Evolutionary conservation across 148 eudicot genomes (phyloP).

Genomic region (Limonium bicolor): DNA sequence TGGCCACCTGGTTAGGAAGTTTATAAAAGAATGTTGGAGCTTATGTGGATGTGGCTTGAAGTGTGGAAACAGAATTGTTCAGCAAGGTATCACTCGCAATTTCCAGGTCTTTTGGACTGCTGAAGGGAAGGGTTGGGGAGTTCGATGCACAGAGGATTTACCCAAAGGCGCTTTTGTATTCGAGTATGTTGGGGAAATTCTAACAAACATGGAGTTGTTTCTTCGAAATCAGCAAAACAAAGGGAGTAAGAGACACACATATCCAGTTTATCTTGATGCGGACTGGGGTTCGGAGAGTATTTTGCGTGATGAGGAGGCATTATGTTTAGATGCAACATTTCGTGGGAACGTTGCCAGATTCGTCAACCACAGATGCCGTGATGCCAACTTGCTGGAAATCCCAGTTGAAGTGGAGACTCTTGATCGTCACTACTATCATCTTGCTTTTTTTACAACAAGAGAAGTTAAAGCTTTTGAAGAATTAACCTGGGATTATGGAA

Average conservation of each 20-base stretch:
- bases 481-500: slow-evolving; percentile 53
- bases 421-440: slow-evolving; percentile 65
- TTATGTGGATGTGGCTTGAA: slow-evolving; percentile 54
- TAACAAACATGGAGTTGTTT: slow-evolving; percentile 39
- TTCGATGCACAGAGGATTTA: slow-evolving; percentile 31
- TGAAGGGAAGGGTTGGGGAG: slow-evolving; percentile 58
- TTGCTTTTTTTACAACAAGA: slow-evolving; percentile 52
- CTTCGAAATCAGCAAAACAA: slow-evolving; percentile 29
- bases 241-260: slow-evolving; percentile 38
- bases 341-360: slow-evolving; percentile 58
- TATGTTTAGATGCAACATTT: slow-evolving; percentile 57
- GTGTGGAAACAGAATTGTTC: slow-evolving; percentile 61
- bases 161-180: slow-evolving; percentile 52
- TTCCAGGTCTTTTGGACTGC: slow-evolving; percentile 48
- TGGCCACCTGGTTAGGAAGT: slow-evolving; percentile 43
- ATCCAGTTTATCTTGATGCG: slow-evolving; percentile 58
- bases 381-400: slow-evolving; percentile 39
- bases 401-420: slow-evolving; percentile 61
- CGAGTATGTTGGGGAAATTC: slow-evolving; percentile 53
- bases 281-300: slow-evolving; percentile 63
- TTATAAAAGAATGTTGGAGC: slow-evolving; percentile 70
- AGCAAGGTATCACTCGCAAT: slow-evolving; percentile 34
- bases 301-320: slow-evolving; percentile 49
- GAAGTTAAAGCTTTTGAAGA: slow-evolving; percentile 47
- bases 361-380: slow-evolving; percentile 57